Conservation (phyloP, 345 rosid genomes). For the Linum usitatissimum region DNA sequence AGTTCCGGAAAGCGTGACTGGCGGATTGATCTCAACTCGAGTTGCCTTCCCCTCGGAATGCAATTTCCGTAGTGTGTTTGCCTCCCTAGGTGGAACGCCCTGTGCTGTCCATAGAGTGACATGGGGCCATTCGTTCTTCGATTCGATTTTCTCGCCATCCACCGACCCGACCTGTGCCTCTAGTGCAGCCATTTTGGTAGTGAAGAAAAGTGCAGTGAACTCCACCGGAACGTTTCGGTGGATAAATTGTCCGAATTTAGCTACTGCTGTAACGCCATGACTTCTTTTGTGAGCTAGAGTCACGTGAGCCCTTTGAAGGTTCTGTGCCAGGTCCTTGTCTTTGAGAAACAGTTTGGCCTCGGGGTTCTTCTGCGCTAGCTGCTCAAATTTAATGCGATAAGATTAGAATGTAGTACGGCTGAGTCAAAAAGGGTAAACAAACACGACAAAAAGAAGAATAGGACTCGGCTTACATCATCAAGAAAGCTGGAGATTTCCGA, state of each 20-base stretch:
- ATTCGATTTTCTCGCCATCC: slow-evolving; percentile 46
- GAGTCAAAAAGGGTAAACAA: not conserved
- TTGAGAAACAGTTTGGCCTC: slow-evolving; percentile 37
- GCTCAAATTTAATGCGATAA: slow-evolving; percentile 9
- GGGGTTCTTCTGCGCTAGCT: slow-evolving; percentile 48
- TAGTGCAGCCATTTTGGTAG: slow-evolving; percentile 65
- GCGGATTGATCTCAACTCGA: slow-evolving; percentile 56
- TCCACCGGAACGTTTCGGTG: slow-evolving; percentile 53
- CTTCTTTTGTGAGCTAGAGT: slow-evolving; percentile 94
- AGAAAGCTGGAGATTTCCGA: slow-evolving; percentile 43
- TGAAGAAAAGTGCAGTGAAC: slow-evolving; percentile 56
- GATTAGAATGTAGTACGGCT: not conserved
- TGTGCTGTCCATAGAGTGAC: slow-evolving; percentile 76
- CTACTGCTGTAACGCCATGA: slow-evolving; percentile 77
- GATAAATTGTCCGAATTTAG: slow-evolving; percentile 44
- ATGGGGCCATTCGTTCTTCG: slow-evolving; percentile 84
- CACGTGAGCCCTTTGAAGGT: slow-evolving; percentile 52
- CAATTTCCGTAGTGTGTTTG: slow-evolving; percentile 56
- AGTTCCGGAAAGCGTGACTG: slow-evolving; percentile 49
- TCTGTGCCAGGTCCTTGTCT: slow-evolving; percentile 38
- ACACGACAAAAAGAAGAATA: not conserved
- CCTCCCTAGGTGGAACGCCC: slow-evolving; percentile 64
- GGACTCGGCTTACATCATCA: slow-evolving; percentile 34
- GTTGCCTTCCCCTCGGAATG: slow-evolving; percentile 59
- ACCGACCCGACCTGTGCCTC: slow-evolving; percentile 59